These are phyloP conservation scores for Lactarius quietus DNA, from an alignment of 768 basidiomycete species.

Conservation along the genomic window DNA sequence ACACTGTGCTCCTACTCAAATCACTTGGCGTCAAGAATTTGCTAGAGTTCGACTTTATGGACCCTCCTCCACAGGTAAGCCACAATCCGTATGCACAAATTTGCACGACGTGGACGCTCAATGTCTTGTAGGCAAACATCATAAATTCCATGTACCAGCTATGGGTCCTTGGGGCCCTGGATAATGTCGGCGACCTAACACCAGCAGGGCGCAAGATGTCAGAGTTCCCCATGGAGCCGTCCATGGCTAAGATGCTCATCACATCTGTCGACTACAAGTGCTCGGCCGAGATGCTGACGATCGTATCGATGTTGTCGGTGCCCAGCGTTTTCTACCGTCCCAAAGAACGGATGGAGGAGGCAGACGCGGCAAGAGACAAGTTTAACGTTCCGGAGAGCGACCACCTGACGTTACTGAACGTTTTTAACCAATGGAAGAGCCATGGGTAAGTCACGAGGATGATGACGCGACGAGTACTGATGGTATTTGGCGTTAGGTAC, in stretches of 20 bases:
- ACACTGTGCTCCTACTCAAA: conserved; percentile 92
- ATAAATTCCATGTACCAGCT: conserved; percentile 99
- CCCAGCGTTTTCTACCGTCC: conserved; percentile 98
- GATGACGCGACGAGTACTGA: not conserved
- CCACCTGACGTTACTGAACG: conserved; percentile 91
- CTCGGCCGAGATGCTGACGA: conserved; percentile 94
- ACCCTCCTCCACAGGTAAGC: conserved; percentile 94
- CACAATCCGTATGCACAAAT: not conserved
- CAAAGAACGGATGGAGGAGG: conserved; percentile 96
- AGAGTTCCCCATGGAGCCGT: conserved; percentile 99
- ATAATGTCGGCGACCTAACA: conserved; percentile 97
- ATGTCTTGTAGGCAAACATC: conserved; percentile 72
- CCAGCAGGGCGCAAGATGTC: conserved; percentile 94
- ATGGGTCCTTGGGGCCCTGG: conserved; percentile 96
- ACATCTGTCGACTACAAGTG: conserved; percentile 91
- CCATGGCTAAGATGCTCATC: conserved; percentile 98
- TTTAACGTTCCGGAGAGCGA: conserved; percentile 99
- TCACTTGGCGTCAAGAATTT: conserved; percentile 96
- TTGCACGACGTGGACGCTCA: conserved; percentile 7
- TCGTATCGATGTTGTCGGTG: conserved; percentile 98
- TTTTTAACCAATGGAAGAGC: conserved; percentile 97
- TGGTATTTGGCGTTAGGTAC: conserved; percentile 46
- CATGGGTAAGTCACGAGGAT: conserved; percentile 63
- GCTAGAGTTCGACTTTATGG: conserved; percentile 99
- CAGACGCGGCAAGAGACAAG: conserved; percentile 96